Base-by-base conservation (phyloP, 2,329 filamentous ascomycete genomes). In the Fusarium agapanthi region DNA sequence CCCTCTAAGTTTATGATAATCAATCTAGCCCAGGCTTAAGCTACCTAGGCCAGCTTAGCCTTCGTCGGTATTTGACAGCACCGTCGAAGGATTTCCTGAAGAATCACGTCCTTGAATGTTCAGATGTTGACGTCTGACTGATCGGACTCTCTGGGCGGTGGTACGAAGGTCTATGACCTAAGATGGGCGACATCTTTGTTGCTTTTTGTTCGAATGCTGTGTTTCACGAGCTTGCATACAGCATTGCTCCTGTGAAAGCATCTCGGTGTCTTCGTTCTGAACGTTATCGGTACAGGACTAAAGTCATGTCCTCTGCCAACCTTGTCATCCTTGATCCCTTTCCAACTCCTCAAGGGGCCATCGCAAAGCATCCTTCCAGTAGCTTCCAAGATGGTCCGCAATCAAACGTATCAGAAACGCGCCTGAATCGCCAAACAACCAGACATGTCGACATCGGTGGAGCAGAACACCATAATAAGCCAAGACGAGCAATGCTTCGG, bases 391-490 rank as follows among this genome's bases (percentile, higher is more conserved):
- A 51, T 81, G 76, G 22, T 75, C 73, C 11, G 80, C 75, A 20
- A 83, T 77, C 4, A 80, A 76, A 5, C 75, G 72, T 35, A 83
- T 75, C 41, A 83, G 50, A 47, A 75, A 76, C 0, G 76, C 75
- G 3, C 81, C 81, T 6, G 78, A 77, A 55, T 77, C 75, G 10
- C 77, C 81, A 70, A 84, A 79, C 32, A 84, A 77, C 84, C 85
- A 86, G 40, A 79, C 75, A 9, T 75, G 66, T 14, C 81, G 77
- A 44, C 80, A 82, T 20, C 79, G 79, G 66, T 86, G 83, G n/a
- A 88, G 77, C 45, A 88, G 72, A 8, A 86, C 81, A 16, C 85
- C 85, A 65, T 86, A 87, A 71, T 88, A 83, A 11, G 84, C 86
- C 28, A 88, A 76, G 12, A 88, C 81, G 16, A 86, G 78, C 30